A percentile compares a stretch with the other conserved stretches of the same genome.
These are phyloP conservation scores for Hymenotorrendiella dingleyae DNA, from an alignment of 2,329 filamentous ascomycete species.

Conservation along the genomic window DNA sequence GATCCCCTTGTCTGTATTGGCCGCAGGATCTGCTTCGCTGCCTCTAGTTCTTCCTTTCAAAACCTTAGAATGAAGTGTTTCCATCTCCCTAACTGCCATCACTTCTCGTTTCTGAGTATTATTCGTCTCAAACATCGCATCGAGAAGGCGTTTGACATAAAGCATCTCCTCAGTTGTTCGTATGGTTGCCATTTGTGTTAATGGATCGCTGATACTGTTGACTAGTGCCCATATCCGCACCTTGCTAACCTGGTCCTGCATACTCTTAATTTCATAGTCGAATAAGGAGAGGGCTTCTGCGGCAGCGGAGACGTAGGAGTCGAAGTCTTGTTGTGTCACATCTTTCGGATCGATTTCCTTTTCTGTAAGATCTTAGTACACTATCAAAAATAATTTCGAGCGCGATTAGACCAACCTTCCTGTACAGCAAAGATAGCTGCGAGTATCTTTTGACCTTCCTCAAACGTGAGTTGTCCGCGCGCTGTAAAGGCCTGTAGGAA, in stretches of 20 bases:
- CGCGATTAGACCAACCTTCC: conserved; percentile 17
- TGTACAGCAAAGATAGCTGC: conserved; percentile 63
- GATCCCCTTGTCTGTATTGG: conserved; percentile 48
- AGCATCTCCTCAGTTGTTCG: conserved; percentile 79
- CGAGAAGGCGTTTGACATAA: conserved; percentile 81
- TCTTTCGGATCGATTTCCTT: conserved; percentile 49
- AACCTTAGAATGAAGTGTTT: conserved; percentile 68
- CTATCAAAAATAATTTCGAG: too few relatives aligned
- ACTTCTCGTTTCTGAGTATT: conserved; percentile 77
- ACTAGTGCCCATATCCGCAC: conserved; percentile 75
- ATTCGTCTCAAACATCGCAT: conserved; percentile 85
- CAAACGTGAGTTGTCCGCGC: conserved; percentile 68
- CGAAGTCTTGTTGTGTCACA: conserved; percentile 62
- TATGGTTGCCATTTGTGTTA: conserved; percentile 81
- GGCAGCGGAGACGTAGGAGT: conserved; percentile 61
- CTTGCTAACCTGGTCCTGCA: conserved; percentile 60
- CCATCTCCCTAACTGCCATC: conserved; percentile 73
- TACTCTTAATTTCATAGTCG: conserved; percentile 80
- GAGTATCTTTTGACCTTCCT: conserved; percentile 67
- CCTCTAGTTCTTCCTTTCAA: conserved; percentile 40
- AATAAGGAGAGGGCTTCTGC: conserved; percentile 70
- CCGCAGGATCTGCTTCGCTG: conserved; percentile 28
- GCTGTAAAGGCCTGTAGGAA: conserved; percentile 87
- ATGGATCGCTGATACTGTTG: conserved; percentile 77
- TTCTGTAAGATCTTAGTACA: conserved; percentile 31